Evolutionary conservation across 306 rosid genomes (phyloP), one percentile per base, ranked within the genome.

Genomic region (Vigna nakashimae): DNA sequence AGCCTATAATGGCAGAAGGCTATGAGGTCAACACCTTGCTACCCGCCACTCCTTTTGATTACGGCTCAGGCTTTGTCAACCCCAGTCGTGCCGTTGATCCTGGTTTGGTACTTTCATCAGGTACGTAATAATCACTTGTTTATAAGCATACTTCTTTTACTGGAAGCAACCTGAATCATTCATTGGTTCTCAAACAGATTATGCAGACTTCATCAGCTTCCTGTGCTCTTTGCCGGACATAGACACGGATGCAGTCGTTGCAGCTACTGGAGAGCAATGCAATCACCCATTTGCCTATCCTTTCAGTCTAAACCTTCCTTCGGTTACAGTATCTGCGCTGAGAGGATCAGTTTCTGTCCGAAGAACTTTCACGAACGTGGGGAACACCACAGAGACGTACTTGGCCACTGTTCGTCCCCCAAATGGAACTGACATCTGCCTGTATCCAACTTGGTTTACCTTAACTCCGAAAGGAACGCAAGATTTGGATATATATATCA

Each of bases 261-360:
- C 76, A 46, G 71, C 81, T 13, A 88, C 88, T 2, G 97, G 97
- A 77, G 92, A 79, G 80, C 20, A 16, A 34, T 92, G 98, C 87
- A 75, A 75, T 13, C 13, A 60, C 45, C 40, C 91, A 4, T 86
- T 88, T 57, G 69, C 84, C 60, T 84, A 87, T 65, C 98, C 99
- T 9, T 91, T 85, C 64, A 32, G 86, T 80, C 86, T 95, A 75
- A 95, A 95, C 90, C 89, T 89, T 45, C 98, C 98, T 62, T 95
- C 98, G 13, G 69, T 95, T 9, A 92, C 98, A 40, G 56, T 91
- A 79, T 83, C 98, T 18, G 73, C 86, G 45, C 16, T 92, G 81
- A 81, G 12, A 16, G 96, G 91, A 22, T 74, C 88, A 32, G 84
- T 62, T 59, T 69, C 65, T 53, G 81, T 87, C 48, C 50, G 32